Base-by-base conservation (phyloP, 2,329 filamentous ascomycete species). In the Ceratocystis variospora region DNA sequence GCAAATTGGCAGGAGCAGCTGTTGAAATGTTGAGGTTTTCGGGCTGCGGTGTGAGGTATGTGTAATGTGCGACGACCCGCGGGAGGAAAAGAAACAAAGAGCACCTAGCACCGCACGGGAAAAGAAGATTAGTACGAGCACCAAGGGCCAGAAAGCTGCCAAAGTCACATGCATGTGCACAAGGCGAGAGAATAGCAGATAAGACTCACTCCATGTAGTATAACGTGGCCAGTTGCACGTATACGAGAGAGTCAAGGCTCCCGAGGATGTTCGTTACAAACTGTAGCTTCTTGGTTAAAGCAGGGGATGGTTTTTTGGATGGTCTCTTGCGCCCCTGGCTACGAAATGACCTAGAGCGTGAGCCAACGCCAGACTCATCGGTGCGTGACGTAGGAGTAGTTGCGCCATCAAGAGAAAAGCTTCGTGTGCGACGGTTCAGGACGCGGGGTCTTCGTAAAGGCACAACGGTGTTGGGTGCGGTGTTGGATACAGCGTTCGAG, bases 191-290 rank as follows among this genome's bases (percentile, higher is more conserved):
- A 8, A 17, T 12, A 46, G 25, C 10, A 33, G 31, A 22, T 22
- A 53, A 53, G n/a, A 73, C 81, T 66, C 77, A 88, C 85, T 88
- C 86, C 81, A 88, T 84, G 73, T 87, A 88, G 73, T 88, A 88
- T 70, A 88, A 71, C 55, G 81, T 79, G 71, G 83, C 85, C 66
- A 88, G 76, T 76, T 88, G 84, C 50, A 81, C 82, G 73, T 85
- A 86, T 62, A 87, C 80, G 59, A 87, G 72, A 71, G 81, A 80
- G 75, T 88, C 85, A 67, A 88, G 76, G 68, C 79, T 83, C 71
- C 78, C 77, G 70, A 85, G 80, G 68, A 88, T 77, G 70, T 85
- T 80, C 50, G 79, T 82, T 70, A 86, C 75, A 72, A 87, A 85
- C 69, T 82, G 75, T 66, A 83, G 76, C 77, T 86, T 86, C 74